Evolutionary conservation across 1,284 basidiomycete genomes (phyloP), one percentile per base, ranked within the genome.

Genomic region (Cryptococcus wingfieldii): DNA sequence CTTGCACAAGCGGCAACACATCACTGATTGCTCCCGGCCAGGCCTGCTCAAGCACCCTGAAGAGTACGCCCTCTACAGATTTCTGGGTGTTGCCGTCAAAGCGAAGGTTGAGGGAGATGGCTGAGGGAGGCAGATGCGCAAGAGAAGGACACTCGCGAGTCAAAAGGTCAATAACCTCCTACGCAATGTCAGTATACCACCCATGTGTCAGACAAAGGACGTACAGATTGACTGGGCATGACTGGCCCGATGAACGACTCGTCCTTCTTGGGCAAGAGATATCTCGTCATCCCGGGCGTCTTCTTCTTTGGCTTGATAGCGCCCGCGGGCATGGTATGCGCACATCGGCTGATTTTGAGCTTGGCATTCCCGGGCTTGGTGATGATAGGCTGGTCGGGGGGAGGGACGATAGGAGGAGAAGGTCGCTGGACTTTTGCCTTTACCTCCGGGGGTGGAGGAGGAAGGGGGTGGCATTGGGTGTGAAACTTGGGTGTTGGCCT

Each of bases 61-160:
- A 66, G 10, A 59, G 39, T 37, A 62, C 60, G 27, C 58, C 34
- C 25, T 59, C 45, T n/a, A 51, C 54, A 7, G 59, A 51, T n/a
- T 42, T 19, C 4, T 47, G 47, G n/a, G 53, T 51, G 18, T 52
- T 50, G n/a, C 55, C 61, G 43, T 97, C 95, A 51, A 97, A 83
- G 67, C 93, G 86, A 14, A 98, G 84, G 77, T 95, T 94, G 60
- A 90, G 83, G 65, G 89, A 90, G 63, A 98, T 92, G 66, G 95
- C 90, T 45, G 86, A 84, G 28, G 95, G 81, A 10, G 89, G 90
- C 71, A 97, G 51, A 49, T 53, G 25, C 23, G 60, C 50, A 41
- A 71, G 55, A 5, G 64, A 66, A n/a, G 62, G 66, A 44, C 66
- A 67, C 53, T 66, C 58, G 3, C 25, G 31, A 43, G 58, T 55